Percentiles rank a stretch among this genome's conserved stretches.
Conservation (phyloP, 164 flowering plant species). For the Aristolochia contorta region DNA sequence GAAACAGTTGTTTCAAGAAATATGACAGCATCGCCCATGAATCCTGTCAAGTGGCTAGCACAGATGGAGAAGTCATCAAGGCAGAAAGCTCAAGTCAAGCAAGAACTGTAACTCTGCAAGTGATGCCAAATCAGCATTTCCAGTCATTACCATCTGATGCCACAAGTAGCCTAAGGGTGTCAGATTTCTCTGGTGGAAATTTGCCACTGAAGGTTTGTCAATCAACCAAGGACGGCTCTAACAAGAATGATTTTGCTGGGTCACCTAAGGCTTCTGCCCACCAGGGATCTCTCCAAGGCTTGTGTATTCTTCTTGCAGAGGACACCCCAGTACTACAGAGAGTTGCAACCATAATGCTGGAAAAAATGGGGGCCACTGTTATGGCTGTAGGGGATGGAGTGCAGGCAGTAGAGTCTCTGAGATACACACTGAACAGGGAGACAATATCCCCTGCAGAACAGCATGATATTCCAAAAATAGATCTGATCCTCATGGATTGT, state of each 20-base stretch:
- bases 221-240: not conserved
- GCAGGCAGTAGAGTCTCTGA: constrained; percentile 85
- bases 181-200: not conserved
- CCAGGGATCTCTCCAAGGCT: constrained; percentile 56
- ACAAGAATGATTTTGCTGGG: not conserved
- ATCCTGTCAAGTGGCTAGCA: too few relatives aligned
- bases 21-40: too few relatives aligned
- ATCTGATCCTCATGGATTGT: constrained; percentile 94
- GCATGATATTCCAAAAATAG: constrained; percentile 31
- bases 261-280: constrained; percentile 15
- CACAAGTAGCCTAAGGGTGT: too few relatives aligned
- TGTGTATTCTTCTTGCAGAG: constrained; percentile 83
- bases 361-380: constrained; percentile 82
- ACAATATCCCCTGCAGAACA: constrained; percentile 19
- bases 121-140: too few relatives aligned
- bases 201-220: constrained; percentile 10
- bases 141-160: too few relatives aligned
- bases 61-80: too few relatives aligned
- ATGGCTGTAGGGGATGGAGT: constrained; percentile 78
- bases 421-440: constrained; percentile 20
- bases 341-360: constrained; percentile 91
- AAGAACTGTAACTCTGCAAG: too few relatives aligned
- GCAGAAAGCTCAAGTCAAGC: too few relatives aligned
- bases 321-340: constrained; percentile 88
- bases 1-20: too few relatives aligned